Evolutionary conservation across 1,284 basidiomycete species (phyloP).

Genomic region (Wolfiporia cocos): DNA sequence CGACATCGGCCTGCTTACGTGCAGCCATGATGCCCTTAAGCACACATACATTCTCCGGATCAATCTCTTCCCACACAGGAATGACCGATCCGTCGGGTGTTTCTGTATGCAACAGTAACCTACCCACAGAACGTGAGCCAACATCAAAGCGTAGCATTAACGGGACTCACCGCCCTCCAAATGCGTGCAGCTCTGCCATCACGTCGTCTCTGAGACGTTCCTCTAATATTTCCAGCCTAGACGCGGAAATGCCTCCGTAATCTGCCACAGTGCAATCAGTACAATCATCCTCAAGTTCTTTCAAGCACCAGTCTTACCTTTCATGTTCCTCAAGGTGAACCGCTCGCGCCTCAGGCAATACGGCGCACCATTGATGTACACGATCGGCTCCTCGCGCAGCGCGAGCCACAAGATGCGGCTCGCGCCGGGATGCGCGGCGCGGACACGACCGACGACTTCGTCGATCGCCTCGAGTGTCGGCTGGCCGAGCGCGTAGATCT

Average conservation of each 20-base stretch:
- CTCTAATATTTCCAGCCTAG: conserved; percentile 84
- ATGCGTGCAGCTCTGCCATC: conserved; percentile 72
- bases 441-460: conserved; percentile 73
- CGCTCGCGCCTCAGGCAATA: conserved; percentile 77
- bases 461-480: conserved; percentile 90
- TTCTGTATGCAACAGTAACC: conserved; percentile 89
- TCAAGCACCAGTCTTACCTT: conserved; percentile 40
- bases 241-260: conserved; percentile 88
- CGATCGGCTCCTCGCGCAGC: conserved; percentile 89
- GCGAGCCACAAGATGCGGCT: conserved; percentile 87
- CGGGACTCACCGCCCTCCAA: conserved; percentile 66
- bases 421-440: conserved; percentile 52
- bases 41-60: conserved; percentile 73
- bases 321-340: conserved; percentile 83
- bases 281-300: background rate
- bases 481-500: conserved; percentile 89
- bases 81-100: conserved; percentile 84
- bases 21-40: conserved; percentile 88
- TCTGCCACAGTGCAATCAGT: conserved; percentile 38
- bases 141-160: too few relatives aligned
- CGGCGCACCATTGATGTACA: conserved; percentile 88
- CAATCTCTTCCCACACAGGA: conserved; percentile 93
- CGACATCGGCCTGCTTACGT: conserved; percentile 35
- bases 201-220: conserved; percentile 92
- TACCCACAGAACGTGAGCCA: too few relatives aligned